phyloP scores from a whole-genome alignment of 2,329 filamentous ascomycete species.

The Calonectria henricotiae region DNA sequence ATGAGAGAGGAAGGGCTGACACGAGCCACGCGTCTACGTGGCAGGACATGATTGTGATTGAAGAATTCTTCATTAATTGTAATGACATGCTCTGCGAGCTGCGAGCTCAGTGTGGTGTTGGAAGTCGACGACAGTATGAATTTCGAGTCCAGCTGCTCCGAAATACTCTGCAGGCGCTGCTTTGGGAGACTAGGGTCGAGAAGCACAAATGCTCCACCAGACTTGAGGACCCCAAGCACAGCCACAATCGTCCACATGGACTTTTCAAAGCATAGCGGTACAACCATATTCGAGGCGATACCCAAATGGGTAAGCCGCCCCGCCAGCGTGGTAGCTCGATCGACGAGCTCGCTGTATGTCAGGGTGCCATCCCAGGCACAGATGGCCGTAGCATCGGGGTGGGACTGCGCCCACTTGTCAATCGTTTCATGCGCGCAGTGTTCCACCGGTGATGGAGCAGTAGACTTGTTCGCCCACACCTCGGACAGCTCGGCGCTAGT shows the following conservation, averaged over 20 bases:
- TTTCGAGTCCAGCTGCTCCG: not conserved
- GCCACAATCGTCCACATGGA: conserved; percentile 19
- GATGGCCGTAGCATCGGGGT: conserved; percentile 24
- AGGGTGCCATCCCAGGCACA: conserved; percentile 44
- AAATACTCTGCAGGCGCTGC: not conserved
- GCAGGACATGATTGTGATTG: too few relatives aligned
- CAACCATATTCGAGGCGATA: not conserved
- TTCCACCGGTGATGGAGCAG: not conserved
- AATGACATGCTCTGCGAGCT: not conserved
- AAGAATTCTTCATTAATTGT: not conserved
- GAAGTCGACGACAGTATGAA: not conserved
- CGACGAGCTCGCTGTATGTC: not conserved
- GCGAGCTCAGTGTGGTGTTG: not conserved
- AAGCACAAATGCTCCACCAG: conserved; percentile 12
- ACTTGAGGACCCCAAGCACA: not conserved
- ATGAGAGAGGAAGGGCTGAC: not conserved
- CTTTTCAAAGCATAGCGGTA: conserved; percentile 13
- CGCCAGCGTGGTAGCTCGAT: not conserved
- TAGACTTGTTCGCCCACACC: not conserved
- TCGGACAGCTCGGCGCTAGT: not conserved
- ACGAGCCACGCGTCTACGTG: too few relatives aligned
- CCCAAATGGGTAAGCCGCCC: not conserved
- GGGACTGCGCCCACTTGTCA: not conserved
- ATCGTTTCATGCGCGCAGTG: not conserved
- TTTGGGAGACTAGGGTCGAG: conserved; percentile 6